These are phyloP conservation scores for Inga laurina DNA, from an alignment of 306 rosid genomes.

Conservation along the genomic window DNA sequence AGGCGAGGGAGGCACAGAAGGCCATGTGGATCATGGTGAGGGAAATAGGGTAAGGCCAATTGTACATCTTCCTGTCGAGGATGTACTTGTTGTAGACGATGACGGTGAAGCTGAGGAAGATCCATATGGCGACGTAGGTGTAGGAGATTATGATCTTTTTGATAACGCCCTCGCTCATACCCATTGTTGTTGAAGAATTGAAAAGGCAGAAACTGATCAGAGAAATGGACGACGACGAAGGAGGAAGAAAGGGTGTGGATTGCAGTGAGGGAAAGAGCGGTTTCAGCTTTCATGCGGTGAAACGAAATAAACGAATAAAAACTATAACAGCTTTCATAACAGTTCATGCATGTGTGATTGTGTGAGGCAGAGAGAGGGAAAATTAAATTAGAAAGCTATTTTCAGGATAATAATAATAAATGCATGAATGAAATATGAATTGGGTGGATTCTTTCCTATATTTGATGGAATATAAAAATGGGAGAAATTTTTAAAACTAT, in stretches of 20 bases:
- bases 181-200: constrained; percentile 34
- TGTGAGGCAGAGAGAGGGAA: not conserved
- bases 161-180: constrained; percentile 55
- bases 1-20: constrained; percentile 61
- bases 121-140: constrained; percentile 64
- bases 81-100: constrained; percentile 76
- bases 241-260: not conserved
- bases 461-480: not conserved
- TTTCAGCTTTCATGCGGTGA: not conserved
- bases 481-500: not conserved
- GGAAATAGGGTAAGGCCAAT: constrained; percentile 64
- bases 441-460: not conserved
- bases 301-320: not conserved
- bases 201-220: not conserved
- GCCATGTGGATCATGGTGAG: constrained; percentile 75
- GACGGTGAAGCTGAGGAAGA: constrained; percentile 70
- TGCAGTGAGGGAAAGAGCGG: not conserved
- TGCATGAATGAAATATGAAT: not conserved
- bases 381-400: not conserved
- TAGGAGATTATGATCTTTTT: constrained; percentile 63
- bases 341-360: not conserved
- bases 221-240: not conserved
- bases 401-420: not conserved
- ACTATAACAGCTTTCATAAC: not conserved
- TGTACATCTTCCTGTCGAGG: constrained; percentile 75